These are phyloP conservation scores for Coemansia aciculifera DNA, from an alignment of 192 early-diverging fungal genomes.

Conservation along the genomic window DNA sequence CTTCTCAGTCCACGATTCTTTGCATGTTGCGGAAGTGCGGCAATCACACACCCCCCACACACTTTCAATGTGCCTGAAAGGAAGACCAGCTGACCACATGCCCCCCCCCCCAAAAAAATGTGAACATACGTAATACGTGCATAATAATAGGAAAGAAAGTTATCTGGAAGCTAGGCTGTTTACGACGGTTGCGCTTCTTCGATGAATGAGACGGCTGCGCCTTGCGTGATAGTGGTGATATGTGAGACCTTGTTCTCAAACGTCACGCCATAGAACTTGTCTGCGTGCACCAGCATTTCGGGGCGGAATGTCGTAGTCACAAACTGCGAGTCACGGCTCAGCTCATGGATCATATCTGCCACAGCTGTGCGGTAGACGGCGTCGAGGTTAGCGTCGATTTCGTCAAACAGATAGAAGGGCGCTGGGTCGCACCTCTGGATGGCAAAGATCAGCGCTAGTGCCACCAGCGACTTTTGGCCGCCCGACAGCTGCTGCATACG, in stretches of 20 bases:
- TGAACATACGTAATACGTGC: background rate
- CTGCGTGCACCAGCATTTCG: constrained; percentile 85
- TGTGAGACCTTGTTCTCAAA: constrained; percentile 94
- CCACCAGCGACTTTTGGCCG: constrained; percentile 97
- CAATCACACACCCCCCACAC: background rate
- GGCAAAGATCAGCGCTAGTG: constrained; percentile 95
- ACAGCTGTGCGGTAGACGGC: constrained; percentile 92
- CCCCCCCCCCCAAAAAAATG: background rate
- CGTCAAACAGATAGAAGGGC: constrained; percentile 99
- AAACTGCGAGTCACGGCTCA: constrained; percentile 87
- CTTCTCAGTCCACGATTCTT: background rate
- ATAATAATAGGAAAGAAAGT: background rate
- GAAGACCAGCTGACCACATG: background rate
- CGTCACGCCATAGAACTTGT: constrained; percentile 97
- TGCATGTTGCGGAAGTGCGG: background rate
- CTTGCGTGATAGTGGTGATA: constrained; percentile 73
- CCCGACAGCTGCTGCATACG: constrained; percentile 96
- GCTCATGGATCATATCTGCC: constrained; percentile 90
- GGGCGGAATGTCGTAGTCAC: constrained; percentile 98
- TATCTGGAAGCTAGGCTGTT: background rate
- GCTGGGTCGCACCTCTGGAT: constrained; percentile 98
- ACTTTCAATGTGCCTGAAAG: background rate
- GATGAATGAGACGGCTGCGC: constrained; percentile 67
- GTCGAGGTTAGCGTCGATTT: constrained; percentile 98
- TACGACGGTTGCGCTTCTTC: constrained; percentile 36